Evolutionary conservation across 345 rosid species (phyloP), one percentile per base, ranked within the genome.

Genomic region (Cardamine chenopodiifolia): DNA sequence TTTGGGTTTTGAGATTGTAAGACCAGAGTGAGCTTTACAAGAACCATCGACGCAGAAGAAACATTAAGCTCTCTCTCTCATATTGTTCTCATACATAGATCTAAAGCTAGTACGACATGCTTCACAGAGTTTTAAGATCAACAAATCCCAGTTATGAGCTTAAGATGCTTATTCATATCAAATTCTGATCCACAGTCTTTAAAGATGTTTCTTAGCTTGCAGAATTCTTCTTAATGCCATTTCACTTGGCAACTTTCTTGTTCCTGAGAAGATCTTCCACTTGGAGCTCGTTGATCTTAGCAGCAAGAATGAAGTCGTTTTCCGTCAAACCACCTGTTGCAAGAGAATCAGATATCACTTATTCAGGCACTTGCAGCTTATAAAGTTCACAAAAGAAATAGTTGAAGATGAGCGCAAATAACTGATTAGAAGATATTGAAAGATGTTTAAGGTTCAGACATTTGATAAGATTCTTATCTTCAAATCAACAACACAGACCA

Each of bases 251-350:
- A 58, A 59, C 71, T 78, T 58, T 73, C 65, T 83, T 83, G 72
- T 80, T 85, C 75, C 93, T 80, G 50, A 91, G 78, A n/a, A 91
- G 85, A 66, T 82, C 82, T 58, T 85, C 89, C 74, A 91, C 75
- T 68, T 84, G 79, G 45, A 91, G 88, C 28, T 66, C 74, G 64
- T 82, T 86, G 83, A 94, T 87, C 86, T 90, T 90, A 15, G 96
- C 87, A 66, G 97, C 97, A 28, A 94, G 96, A 74, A 91, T 88
- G 84, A 90, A 90, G 86, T 91, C 98, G 66, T 91, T 94, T 75
- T 94, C 97, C 0, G 96, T 89, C 81, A 87, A 62, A 44, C 95
- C 95, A 66, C 88, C 97, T 90, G 85, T 52, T 67, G 66, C 83
- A 60, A 35, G 28, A 37, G 39, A 75, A 50, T 50, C 45, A 40